Conservation (phyloP, 208 protist genomes). For the Leishmania braziliensis region DNA sequence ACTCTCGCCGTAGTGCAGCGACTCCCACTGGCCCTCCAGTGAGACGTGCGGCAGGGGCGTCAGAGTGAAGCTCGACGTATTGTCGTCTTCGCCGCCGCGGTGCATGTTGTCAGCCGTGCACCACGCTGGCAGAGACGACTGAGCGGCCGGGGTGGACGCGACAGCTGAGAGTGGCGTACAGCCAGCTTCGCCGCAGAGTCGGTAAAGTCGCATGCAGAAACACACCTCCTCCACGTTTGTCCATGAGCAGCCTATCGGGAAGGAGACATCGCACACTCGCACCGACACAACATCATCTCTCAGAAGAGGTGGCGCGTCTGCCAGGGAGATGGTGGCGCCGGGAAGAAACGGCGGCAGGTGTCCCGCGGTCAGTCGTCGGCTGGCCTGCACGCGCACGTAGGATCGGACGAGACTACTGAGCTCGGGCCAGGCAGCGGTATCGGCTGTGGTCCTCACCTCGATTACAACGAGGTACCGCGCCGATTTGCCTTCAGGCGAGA, state of each 20-base stretch:
- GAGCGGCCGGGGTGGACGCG: background rate
- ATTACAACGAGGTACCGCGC: conserved; percentile 29
- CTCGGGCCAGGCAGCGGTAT: conserved; percentile 38
- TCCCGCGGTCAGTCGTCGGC: conserved; percentile 3
- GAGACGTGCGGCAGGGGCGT: conserved; percentile 62
- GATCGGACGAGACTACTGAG: conserved; percentile 27
- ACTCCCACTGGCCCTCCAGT: conserved; percentile 90
- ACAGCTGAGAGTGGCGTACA: background rate
- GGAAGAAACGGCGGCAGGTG: conserved; percentile 28
- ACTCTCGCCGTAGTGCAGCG: conserved; percentile 80
- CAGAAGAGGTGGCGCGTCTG: conserved; percentile 27
- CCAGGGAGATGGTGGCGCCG: conserved; percentile 36
- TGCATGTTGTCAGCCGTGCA: background rate
- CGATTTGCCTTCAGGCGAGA: background rate
- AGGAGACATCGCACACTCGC: conserved; percentile 62
- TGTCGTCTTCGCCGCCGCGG: conserved; percentile 18
- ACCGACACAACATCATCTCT: conserved; percentile 34
- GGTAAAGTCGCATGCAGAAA: conserved; percentile 28
- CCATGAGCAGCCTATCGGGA: conserved; percentile 25
- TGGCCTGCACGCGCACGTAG: conserved; percentile 35
- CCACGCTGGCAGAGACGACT: conserved; percentile 4
- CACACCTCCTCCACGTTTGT: conserved; percentile 20
- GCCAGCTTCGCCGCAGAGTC: conserved; percentile 1
- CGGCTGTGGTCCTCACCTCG: conserved; percentile 50
- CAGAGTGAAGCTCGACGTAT: conserved; percentile 45